phyloP scores from a whole-genome alignment of 805 yeast species.

The Teunomyces gatunensis region DNA sequence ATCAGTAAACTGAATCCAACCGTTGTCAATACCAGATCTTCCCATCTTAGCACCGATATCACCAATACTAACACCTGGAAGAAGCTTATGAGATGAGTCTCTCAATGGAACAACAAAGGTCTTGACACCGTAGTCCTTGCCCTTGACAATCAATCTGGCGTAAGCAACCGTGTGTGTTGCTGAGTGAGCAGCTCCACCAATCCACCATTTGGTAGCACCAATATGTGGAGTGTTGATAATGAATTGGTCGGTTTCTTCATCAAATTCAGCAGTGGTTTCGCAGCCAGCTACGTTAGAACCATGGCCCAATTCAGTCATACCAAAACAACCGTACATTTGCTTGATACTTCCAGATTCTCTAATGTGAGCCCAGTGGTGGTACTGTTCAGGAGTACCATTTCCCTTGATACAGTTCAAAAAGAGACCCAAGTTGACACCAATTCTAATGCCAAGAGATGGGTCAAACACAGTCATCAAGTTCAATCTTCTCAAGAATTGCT shows the following conservation, averaged over 20 bases:
- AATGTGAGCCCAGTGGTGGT: constrained; percentile 34
- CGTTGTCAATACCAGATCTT: constrained; percentile 48
- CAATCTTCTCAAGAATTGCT: constrained; percentile 33
- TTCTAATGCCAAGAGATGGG: constrained; percentile 38
- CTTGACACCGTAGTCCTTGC: constrained; percentile 46
- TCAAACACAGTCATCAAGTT: constrained; percentile 36
- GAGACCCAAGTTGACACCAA: constrained; percentile 38
- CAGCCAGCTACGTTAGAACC: constrained; percentile 85
- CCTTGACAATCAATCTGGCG: constrained; percentile 43
- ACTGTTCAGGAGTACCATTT: constrained; percentile 40
- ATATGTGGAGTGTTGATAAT: constrained; percentile 46
- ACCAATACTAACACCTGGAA: constrained; percentile 45
- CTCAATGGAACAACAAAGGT: constrained; percentile 46
- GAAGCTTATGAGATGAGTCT: constrained; percentile 40
- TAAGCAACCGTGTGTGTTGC: constrained; percentile 41
- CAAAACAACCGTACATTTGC: constrained; percentile 74
- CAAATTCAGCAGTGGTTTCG: constrained; percentile 67
- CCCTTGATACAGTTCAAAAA: constrained; percentile 40
- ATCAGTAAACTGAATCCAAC: constrained; percentile 46
- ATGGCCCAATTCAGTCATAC: constrained; percentile 91
- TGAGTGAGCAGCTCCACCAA: constrained; percentile 50
- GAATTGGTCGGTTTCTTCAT: constrained; percentile 39
- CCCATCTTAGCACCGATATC: constrained; percentile 51
- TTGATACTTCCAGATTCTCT: constrained; percentile 34
- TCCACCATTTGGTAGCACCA: constrained; percentile 52